phyloP scores from a whole-genome alignment of 495 filamentous ascomycete species.

The Aspergillus indologenus region DNA sequence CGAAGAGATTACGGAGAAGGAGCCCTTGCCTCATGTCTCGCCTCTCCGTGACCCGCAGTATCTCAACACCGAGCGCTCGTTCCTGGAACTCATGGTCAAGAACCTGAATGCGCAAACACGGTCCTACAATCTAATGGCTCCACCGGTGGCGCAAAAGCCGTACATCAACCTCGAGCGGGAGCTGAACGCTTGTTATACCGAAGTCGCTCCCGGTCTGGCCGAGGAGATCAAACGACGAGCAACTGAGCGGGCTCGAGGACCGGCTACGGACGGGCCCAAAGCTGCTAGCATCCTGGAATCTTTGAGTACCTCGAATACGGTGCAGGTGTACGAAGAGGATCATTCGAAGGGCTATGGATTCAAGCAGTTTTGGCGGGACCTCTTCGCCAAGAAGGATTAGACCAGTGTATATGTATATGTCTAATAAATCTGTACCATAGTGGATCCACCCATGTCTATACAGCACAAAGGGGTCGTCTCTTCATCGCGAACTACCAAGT shows the following conservation, averaged over 20 bases:
- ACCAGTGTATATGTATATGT: not conserved
- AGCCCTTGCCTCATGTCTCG: constrained; percentile 36
- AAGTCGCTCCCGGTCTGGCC: constrained; percentile 74
- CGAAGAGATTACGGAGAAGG: constrained; percentile 8
- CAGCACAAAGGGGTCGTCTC: not conserved
- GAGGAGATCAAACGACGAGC: constrained; percentile 70
- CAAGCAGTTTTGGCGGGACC: constrained; percentile 81
- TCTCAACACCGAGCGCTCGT: constrained; percentile 68
- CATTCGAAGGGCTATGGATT: constrained; percentile 74
- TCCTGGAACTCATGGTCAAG: constrained; percentile 73
- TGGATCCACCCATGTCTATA: not conserved
- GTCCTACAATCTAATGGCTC: constrained; percentile 93
- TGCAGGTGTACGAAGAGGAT: constrained; percentile 66
- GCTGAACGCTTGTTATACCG: constrained; percentile 73
- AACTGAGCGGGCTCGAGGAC: constrained; percentile 43
- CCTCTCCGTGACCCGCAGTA: constrained; percentile 45
- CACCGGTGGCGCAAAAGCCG: constrained; percentile 86
- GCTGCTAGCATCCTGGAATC: constrained; percentile 51
- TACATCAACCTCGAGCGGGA: constrained; percentile 86
- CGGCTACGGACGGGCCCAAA: constrained; percentile 27
- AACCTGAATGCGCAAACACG: constrained; percentile 78
- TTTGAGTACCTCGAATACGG: constrained; percentile 48
- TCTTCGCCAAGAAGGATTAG: constrained; percentile 52
- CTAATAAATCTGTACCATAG: not conserved
- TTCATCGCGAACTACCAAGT: no score